A percentile compares a stretch with the other conserved stretches of the same genome.
Evolutionary conservation across 2,329 filamentous ascomycete species (phyloP).

Genomic region (Cladophialophora bantiana): DNA sequence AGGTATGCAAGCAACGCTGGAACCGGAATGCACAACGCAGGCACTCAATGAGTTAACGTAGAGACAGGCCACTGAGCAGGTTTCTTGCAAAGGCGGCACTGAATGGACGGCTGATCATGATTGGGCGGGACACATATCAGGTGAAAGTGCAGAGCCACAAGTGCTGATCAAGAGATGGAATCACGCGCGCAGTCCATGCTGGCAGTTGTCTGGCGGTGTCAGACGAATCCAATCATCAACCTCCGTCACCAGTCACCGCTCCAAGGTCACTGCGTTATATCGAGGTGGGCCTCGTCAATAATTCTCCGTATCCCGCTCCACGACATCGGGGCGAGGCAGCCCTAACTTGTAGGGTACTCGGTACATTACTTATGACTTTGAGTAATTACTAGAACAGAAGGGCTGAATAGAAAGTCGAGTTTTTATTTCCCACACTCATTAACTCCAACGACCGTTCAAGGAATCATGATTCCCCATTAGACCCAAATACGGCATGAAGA

Average conservation of each 20-base stretch:
- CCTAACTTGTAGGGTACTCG: background rate
- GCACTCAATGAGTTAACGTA: slow-evolving; percentile 2
- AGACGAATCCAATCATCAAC: slow-evolving; percentile 14
- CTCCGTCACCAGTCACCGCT: background rate
- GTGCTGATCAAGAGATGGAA: slow-evolving; percentile 7
- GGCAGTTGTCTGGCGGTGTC: slow-evolving; percentile 4
- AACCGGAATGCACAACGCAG: slow-evolving; percentile 19
- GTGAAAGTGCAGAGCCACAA: slow-evolving; percentile 6
- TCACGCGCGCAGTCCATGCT: background rate
- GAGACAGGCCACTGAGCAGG: slow-evolving; percentile 14
- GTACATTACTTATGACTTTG: too few relatives aligned
- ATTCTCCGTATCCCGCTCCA: background rate
- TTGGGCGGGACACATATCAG: slow-evolving; percentile 10
- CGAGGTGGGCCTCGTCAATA: background rate
- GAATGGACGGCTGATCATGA: slow-evolving; percentile 15
- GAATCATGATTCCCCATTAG: background rate
- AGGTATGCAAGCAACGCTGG: slow-evolving; percentile 14
- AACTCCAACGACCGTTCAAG: background rate
- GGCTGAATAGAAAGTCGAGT: background rate
- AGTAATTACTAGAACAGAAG: background rate
- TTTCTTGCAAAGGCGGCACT: slow-evolving; percentile 9
- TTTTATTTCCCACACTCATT: background rate
- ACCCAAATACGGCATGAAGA: background rate
- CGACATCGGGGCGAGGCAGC: background rate
- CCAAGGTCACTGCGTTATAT: background rate